Percentiles rank a stretch among this genome's conserved stretches.
Evolutionary conservation across 2,329 filamentous ascomycete species (phyloP).

Genomic region (Coniochaeta sp.): DNA sequence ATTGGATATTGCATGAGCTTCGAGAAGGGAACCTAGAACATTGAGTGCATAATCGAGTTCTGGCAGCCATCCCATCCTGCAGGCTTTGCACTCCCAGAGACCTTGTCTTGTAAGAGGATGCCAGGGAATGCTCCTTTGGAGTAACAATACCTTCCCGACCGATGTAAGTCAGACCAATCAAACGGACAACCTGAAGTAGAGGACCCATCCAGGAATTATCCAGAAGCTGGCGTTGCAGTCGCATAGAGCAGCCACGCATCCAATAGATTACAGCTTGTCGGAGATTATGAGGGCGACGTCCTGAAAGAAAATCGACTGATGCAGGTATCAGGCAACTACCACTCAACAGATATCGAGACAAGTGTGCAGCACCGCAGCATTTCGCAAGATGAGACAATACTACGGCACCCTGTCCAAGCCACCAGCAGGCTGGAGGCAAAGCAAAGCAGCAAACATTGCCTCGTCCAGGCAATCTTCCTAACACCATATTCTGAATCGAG

Average conservation of each 20-base stretch:
- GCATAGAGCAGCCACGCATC: not conserved
- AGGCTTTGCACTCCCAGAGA: not conserved
- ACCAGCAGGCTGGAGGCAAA: too few relatives aligned
- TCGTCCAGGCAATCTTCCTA: too few relatives aligned
- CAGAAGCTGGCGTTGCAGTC: not conserved
- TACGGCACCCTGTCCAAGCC: too few relatives aligned
- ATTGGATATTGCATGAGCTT: not conserved
- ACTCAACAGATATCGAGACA: not conserved
- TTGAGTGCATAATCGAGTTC: too few relatives aligned
- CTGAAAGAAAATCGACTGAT: not conserved
- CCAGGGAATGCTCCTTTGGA: not conserved
- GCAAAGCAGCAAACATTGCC: too few relatives aligned
- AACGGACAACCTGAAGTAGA: not conserved
- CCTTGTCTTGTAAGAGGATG: not conserved
- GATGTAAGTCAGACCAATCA: not conserved
- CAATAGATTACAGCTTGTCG: not conserved
- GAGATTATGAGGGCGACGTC: too few relatives aligned
- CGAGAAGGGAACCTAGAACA: too few relatives aligned
- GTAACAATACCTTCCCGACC: not conserved
- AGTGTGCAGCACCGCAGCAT: too few relatives aligned
- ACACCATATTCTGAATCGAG: too few relatives aligned
- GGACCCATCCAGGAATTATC: not conserved
- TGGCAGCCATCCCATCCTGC: too few relatives aligned
- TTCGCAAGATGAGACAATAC: too few relatives aligned
- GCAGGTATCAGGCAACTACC: not conserved